A percentile compares a stretch with the other conserved stretches of the same genome.
Evolutionary conservation across 169 alveolate species (phyloP).

Genomic region (Neospora caninum): DNA sequence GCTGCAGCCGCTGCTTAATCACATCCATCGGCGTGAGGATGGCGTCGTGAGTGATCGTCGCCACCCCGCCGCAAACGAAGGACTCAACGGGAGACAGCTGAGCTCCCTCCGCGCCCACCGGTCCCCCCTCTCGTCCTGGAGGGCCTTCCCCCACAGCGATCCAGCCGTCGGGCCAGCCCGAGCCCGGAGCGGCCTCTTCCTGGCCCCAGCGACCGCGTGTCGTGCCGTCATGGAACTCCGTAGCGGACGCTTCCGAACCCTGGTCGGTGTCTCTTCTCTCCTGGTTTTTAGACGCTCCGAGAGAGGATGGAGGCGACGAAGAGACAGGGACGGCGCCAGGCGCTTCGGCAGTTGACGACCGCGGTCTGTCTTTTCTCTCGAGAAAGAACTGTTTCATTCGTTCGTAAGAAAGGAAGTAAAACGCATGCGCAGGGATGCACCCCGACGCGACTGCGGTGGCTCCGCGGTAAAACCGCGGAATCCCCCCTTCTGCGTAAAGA

Average conservation of each 20-base stretch:
- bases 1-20: conserved; percentile 93
- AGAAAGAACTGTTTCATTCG: conserved; percentile 52
- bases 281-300: background rate
- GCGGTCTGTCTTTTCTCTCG: background rate
- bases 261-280: background rate
- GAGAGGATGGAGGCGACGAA: background rate
- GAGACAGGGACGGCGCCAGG: background rate
- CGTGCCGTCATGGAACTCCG: background rate
- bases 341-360: background rate
- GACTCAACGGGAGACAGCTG: conserved; percentile 68
- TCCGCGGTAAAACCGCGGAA: conserved; percentile 84
- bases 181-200: background rate
- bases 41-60: conserved; percentile 95
- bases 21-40: conserved; percentile 97
- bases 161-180: conserved; percentile 20
- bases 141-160: background rate
- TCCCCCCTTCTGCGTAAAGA: conserved; percentile 62
- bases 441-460: conserved; percentile 94
- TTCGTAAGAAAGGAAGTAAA: conserved; percentile 92
- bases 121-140: background rate
- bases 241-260: background rate
- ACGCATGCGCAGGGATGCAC: conserved; percentile 98
- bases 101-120: conserved; percentile 34
- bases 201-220: background rate
- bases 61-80: conserved; percentile 91